Conservation (phyloP, 495 filamentous ascomycete genomes). For the Opeltia flavorubescens region DNA sequence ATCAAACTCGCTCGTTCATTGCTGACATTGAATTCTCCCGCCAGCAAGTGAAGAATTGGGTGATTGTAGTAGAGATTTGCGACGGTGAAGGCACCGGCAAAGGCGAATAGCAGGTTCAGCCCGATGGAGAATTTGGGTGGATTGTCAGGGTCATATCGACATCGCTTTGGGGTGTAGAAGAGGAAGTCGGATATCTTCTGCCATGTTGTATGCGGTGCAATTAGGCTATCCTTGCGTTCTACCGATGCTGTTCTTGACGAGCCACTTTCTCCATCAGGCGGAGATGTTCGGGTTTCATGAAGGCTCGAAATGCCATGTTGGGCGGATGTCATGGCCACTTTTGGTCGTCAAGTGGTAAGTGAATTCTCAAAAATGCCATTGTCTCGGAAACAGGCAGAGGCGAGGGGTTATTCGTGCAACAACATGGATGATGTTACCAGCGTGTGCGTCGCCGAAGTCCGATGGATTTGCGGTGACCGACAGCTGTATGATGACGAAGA, state of each 20-base stretch:
- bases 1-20: conserved; percentile 45
- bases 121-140: conserved; percentile 44
- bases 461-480: no score
- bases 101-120: conserved; percentile 47
- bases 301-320: neutral
- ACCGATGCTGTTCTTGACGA: neutral
- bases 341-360: neutral
- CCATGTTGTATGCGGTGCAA: conserved; percentile 3
- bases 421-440: neutral
- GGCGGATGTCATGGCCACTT: conserved; percentile 3
- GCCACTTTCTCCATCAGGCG: neutral
- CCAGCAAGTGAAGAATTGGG: conserved; percentile 51
- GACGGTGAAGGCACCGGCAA: conserved; percentile 40
- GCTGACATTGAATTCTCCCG: conserved; percentile 43
- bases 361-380: neutral
- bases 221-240: neutral
- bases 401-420: neutral
- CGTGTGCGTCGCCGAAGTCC: neutral
- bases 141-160: conserved; percentile 41
- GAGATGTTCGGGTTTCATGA: no score
- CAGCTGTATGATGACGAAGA: no score
- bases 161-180: conserved; percentile 39
- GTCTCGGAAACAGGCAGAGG: neutral
- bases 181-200: conserved; percentile 20
- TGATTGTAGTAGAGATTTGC: conserved; percentile 64